Percentiles rank a stretch among this genome's conserved stretches.
Conservation (phyloP, 441 rosid species). For the Adansonia grandidieri region DNA sequence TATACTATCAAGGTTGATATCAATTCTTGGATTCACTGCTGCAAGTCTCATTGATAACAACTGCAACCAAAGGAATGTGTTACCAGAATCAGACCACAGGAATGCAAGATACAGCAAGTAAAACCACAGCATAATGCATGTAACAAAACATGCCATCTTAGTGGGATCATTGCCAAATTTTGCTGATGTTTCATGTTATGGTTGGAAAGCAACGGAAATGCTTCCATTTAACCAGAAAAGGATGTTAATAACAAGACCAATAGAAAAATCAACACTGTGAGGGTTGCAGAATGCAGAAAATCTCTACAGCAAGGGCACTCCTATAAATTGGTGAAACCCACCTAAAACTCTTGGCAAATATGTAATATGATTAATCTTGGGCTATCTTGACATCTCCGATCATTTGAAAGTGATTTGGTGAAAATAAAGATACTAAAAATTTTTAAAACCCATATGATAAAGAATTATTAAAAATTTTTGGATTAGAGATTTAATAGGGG, state of each 20-base stretch:
- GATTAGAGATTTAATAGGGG: neutral
- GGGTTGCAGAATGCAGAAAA: neutral
- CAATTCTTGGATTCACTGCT: constrained; percentile 80
- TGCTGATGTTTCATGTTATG: constrained; percentile 4
- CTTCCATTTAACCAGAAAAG: neutral
- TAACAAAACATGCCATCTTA: constrained; percentile 12
- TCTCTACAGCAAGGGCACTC: neutral
- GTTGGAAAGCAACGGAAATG: neutral
- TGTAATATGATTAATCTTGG: neutral
- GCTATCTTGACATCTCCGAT: neutral
- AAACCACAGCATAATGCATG: constrained; percentile 1
- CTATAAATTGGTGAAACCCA: neutral
- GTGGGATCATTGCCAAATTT: constrained; percentile 5
- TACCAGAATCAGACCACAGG: constrained; percentile 32
- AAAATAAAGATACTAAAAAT: neutral
- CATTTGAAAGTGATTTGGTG: constrained; percentile 2
- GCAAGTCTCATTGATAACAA: constrained; percentile 95
- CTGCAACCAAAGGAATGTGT: constrained; percentile 48
- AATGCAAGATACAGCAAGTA: neutral
- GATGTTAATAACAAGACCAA: constrained; percentile 8
- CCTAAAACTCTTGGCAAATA: neutral
- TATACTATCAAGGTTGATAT: constrained; percentile 71
- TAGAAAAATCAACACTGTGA: neutral
- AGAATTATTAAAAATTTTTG: too few relatives aligned
- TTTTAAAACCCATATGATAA: neutral